These are phyloP conservation scores for Pistacia integerrima DNA, from an alignment of 345 rosid genomes.

Conservation along the genomic window DNA sequence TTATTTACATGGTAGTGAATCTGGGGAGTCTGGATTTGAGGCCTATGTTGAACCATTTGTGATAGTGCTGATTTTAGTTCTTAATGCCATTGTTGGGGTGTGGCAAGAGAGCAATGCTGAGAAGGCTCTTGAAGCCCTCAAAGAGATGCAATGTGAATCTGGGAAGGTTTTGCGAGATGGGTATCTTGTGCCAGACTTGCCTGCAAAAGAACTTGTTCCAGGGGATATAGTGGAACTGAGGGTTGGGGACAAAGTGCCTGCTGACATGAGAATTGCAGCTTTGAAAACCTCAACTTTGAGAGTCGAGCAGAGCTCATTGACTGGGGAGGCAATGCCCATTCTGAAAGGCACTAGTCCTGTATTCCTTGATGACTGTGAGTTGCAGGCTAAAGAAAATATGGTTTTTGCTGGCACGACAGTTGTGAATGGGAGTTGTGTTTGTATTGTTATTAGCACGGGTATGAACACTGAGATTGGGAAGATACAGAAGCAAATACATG, in stretches of 20 bases:
- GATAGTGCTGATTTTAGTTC: constrained; percentile 68
- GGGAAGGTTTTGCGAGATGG: constrained; percentile 82
- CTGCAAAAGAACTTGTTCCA: constrained; percentile 87
- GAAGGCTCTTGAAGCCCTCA: constrained; percentile 89
- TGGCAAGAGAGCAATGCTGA: constrained; percentile 98
- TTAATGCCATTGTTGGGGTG: constrained; percentile 87
- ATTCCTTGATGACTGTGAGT: constrained; percentile 60
- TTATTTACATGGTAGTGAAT: constrained; percentile 56
- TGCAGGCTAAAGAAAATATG: constrained; percentile 89
- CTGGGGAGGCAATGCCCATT: constrained; percentile 96
- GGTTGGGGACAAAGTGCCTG: constrained; percentile 91
- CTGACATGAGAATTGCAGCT: constrained; percentile 76
- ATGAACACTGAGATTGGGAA: constrained; percentile 94
- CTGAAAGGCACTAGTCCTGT: constrained; percentile 60
- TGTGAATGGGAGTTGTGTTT: constrained; percentile 79
- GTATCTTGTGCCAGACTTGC: constrained; percentile 54
- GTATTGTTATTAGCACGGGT: constrained; percentile 67
- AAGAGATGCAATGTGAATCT: constrained; percentile 88
- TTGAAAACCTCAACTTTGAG: constrained; percentile 80
- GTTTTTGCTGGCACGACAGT: constrained; percentile 85
- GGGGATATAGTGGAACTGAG: constrained; percentile 85
- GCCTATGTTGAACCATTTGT: constrained; percentile 91
- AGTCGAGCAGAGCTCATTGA: constrained; percentile 88
- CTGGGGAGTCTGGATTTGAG: constrained; percentile 57
- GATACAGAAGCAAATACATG: constrained; percentile 87